Evolutionary conservation across 1,139 yeast species (phyloP), one percentile per base, ranked within the genome.

Genomic region (Suhomyces ambrosiae): DNA sequence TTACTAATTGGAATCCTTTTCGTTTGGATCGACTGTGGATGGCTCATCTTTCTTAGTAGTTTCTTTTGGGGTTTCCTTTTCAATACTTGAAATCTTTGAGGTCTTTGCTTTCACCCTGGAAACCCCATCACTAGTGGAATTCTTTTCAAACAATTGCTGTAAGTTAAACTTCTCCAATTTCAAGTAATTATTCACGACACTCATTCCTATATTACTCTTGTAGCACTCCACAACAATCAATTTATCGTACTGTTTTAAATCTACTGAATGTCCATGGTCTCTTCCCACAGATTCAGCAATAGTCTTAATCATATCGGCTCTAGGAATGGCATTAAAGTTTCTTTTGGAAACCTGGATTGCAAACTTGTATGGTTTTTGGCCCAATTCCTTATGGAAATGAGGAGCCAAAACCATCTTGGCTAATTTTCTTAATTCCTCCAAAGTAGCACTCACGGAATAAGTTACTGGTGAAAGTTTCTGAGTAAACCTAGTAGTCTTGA

Each of bases 181-280:
- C 28, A 81, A 80, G 54, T 77, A 87, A 44, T 77, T 74, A 34
- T 77, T 75, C 5, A 86, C 89, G 12, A 88, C 90, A 55, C 89
- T 76, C 79, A 85, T 81, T 3, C 95, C 95, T 31, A 86, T 75
- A 52, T 82, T 84, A 44, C 78, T 84, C 58, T 89, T 90, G 63
- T 82, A 92, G 54, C 96, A 86, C 57, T 89, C 96, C 2, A 92
- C 85, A 42, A 92, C 57, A 35, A 92, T 79, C 50, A 92, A 67
- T 53, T 82, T 82, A 41, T 89, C 95, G 54, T 80, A 88, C 13
- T 80, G 66, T 50, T 88, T 87, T 59, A 92, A 72, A 55, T 89
- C 95, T 8, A 92, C 96, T 23, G 68, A 65, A 56, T 88, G 96
- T 2, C 82, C 82, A 48, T 81, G 77, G 7, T 80, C 82, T 36